Percentiles rank a stretch among this genome's conserved stretches.
Evolutionary conservation across 1,139 yeast genomes (phyloP).

Genomic region (Hyphopichia wangnamkhiaoensis): DNA sequence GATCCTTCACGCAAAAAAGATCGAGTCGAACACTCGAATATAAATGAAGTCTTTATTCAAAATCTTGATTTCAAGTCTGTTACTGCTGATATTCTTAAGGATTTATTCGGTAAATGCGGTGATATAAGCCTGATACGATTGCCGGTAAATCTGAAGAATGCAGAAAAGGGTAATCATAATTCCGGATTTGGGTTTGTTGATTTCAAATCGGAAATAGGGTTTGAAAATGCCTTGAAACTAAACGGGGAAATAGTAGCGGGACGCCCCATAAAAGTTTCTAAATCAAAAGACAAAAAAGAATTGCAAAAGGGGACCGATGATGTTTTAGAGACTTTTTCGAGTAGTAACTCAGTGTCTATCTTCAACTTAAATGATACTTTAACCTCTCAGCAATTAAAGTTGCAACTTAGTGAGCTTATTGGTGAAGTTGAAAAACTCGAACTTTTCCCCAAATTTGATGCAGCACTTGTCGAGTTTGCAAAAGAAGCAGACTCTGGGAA

Average conservation of each 20-base stretch:
- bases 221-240: slow-evolving; percentile 39
- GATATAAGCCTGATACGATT: slow-evolving; percentile 50
- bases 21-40: slow-evolving; percentile 48
- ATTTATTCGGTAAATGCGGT: slow-evolving; percentile 29
- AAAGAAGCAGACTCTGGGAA: slow-evolving; percentile 54
- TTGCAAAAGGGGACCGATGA: slow-evolving; percentile 17
- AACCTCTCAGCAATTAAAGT: slow-evolving; percentile 40
- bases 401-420: slow-evolving; percentile 28
- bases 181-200: slow-evolving; percentile 63
- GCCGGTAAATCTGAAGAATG: slow-evolving; percentile 41
- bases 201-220: slow-evolving; percentile 39
- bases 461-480: slow-evolving; percentile 57
- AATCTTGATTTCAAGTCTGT: slow-evolving; percentile 45
- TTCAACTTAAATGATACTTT: slow-evolving; percentile 49
- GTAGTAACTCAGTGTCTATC: slow-evolving; percentile 39
- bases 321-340: slow-evolving; percentile 12
- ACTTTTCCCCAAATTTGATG: slow-evolving; percentile 48
- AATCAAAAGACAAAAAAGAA: slow-evolving; percentile 25
- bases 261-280: slow-evolving; percentile 43
- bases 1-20: slow-evolving; percentile 40
- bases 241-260: slow-evolving; percentile 40
- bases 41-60: slow-evolving; percentile 54
- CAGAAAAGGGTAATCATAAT: slow-evolving; percentile 27
- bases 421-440: slow-evolving; percentile 44
- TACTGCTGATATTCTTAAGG: slow-evolving; percentile 26